Conservation (phyloP, 192 early-diverging fungal genomes). For the Dissophora globulifera region DNA sequence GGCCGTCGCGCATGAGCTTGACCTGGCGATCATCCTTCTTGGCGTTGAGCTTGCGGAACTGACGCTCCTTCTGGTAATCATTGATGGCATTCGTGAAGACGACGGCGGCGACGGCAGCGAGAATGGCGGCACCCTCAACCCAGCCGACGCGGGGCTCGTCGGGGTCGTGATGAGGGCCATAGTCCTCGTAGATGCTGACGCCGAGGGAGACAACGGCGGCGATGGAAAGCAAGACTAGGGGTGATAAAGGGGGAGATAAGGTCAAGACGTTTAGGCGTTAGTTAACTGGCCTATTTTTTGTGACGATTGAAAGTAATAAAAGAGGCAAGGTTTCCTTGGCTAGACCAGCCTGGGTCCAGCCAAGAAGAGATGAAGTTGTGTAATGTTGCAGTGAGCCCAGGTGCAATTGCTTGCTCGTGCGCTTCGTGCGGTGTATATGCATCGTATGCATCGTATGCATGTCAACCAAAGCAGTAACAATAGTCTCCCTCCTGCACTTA, state of each 20-base stretch:
- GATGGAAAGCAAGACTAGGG: constrained; percentile 83
- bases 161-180: constrained; percentile 66
- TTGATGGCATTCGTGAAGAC: constrained; percentile 92
- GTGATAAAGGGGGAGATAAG: no score
- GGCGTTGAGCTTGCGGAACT: constrained; percentile 88
- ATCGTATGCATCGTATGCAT: no score
- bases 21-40: constrained; percentile 87
- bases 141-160: constrained; percentile 83
- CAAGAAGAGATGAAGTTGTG: no score
- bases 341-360: neutral
- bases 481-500: no score
- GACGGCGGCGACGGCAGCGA: constrained; percentile 86
- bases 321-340: neutral
- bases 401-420: no score
- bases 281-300: no score
- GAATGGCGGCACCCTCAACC: constrained; percentile 84
- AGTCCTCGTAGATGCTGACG: constrained; percentile 88
- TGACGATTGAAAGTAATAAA: no score
- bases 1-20: constrained; percentile 79
- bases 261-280: no score
- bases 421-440: neutral
- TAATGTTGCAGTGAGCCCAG: no score
- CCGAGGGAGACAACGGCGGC: constrained; percentile 86
- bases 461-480: no score
- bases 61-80: constrained; percentile 89